phyloP scores from a whole-genome alignment of 805 yeast genomes.

The Candida incommunis region DNA sequence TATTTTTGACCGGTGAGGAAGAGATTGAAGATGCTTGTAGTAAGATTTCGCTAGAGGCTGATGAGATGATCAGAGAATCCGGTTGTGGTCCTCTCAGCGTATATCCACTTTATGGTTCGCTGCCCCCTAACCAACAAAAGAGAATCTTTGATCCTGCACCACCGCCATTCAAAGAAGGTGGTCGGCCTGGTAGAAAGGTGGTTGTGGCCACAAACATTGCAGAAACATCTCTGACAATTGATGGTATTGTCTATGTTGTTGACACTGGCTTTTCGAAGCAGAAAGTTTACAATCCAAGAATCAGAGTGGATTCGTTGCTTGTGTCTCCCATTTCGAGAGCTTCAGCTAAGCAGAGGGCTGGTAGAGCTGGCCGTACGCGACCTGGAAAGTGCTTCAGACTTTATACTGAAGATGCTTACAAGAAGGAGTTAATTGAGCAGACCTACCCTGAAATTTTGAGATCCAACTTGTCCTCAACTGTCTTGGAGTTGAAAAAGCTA shows the following conservation, averaged over 20 bases:
- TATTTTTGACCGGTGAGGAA: constrained; percentile 91
- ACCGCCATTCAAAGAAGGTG: constrained; percentile 50
- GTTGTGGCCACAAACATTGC: constrained; percentile 92
- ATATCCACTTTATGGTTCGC: constrained; percentile 89
- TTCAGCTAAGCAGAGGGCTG: constrained; percentile 96
- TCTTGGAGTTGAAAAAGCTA: constrained; percentile 79
- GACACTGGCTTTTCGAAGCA: constrained; percentile 97
- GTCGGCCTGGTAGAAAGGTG: constrained; percentile 90
- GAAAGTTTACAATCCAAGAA: constrained; percentile 91
- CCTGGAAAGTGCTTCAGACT: constrained; percentile 96
- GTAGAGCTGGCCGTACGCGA: constrained; percentile 99
- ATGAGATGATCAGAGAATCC: constrained; percentile 76
- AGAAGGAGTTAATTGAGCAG: constrained; percentile 86
- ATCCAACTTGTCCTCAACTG: constrained; percentile 82
- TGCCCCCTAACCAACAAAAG: constrained; percentile 93
- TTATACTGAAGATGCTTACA: constrained; percentile 93
- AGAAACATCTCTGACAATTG: constrained; percentile 93
- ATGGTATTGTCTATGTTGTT: constrained; percentile 92
- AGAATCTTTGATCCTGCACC: constrained; percentile 89
- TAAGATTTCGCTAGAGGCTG: constrained; percentile 76
- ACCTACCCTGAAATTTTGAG: constrained; percentile 92
- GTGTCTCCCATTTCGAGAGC: constrained; percentile 97
- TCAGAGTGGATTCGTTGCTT: constrained; percentile 83
- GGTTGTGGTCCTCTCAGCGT: constrained; percentile 80
- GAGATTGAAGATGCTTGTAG: constrained; percentile 96